phyloP scores from a whole-genome alignment of 1,284 basidiomycete species.

The Boletus semigastroideus region DNA sequence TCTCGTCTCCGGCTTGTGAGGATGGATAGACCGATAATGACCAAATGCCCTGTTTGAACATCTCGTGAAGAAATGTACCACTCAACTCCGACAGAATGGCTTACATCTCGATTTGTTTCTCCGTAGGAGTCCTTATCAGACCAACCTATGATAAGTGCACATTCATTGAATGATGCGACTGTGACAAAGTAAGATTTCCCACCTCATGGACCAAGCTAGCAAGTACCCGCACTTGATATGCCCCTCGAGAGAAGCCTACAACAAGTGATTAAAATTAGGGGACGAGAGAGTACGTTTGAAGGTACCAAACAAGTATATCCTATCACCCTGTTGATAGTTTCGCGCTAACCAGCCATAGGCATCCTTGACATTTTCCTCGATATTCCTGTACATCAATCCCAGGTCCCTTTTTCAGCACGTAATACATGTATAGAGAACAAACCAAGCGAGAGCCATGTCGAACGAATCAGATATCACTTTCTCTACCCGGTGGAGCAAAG shows the following conservation, averaged over 20 bases:
- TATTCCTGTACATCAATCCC: background rate
- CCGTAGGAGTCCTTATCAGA: background rate
- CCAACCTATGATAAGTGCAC: background rate
- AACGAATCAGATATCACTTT: background rate
- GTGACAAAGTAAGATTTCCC: background rate
- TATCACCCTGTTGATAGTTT: background rate
- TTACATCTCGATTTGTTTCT: background rate
- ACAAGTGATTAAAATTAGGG: background rate
- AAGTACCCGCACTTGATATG: background rate
- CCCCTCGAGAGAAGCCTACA: background rate
- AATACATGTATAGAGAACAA: background rate
- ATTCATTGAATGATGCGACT: background rate
- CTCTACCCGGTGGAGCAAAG: background rate
- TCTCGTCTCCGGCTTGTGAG: background rate
- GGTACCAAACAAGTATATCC: slow-evolving; percentile 35
- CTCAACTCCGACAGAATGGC: background rate
- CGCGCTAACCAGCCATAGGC: background rate
- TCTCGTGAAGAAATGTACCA: background rate
- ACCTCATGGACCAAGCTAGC: background rate
- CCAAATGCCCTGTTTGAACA: background rate
- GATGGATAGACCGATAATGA: background rate
- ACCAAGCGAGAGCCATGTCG: background rate
- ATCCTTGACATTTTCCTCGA: background rate
- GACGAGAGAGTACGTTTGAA: background rate
- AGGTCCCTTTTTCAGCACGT: background rate